Percentiles rank a stretch among this genome's conserved stretches.
Evolutionary conservation across 1,284 basidiomycete species (phyloP).

Genomic region (Ustilago curta): DNA sequence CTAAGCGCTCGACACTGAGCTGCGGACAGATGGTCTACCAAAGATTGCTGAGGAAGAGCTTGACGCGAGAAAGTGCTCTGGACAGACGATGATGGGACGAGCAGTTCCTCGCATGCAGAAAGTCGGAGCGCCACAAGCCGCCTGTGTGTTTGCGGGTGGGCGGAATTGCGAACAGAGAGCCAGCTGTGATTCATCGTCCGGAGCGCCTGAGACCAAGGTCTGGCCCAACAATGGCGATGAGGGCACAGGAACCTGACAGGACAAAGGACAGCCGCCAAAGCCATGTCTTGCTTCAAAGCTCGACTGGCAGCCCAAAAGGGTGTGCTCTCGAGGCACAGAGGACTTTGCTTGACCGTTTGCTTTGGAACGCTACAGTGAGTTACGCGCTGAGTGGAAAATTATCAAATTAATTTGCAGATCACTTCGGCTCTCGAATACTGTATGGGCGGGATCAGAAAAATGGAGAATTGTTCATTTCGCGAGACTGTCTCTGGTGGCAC

Average conservation of each 20-base stretch:
- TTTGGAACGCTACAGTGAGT: too few relatives aligned
- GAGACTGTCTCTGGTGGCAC: background rate
- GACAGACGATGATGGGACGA: background rate
- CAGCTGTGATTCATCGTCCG: background rate
- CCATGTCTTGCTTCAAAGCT: constrained; percentile 2
- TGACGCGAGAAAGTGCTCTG: too few relatives aligned
- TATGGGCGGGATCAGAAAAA: background rate
- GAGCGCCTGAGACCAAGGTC: constrained; percentile 25
- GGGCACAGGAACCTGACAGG: background rate
- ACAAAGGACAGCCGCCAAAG: background rate
- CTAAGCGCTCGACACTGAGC: too few relatives aligned
- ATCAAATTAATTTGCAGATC: too few relatives aligned
- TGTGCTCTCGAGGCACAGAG: background rate
- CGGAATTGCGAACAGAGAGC: background rate
- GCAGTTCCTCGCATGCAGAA: background rate
- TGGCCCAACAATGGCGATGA: constrained; percentile 7
- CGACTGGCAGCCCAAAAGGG: background rate
- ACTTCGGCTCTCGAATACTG: too few relatives aligned
- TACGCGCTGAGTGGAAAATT: too few relatives aligned
- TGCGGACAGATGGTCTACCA: too few relatives aligned
- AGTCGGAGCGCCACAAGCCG: background rate
- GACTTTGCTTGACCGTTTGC: too few relatives aligned
- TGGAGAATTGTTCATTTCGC: background rate
- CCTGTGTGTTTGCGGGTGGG: background rate
- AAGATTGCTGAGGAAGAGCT: too few relatives aligned